These are phyloP conservation scores for Malassezia cuniculi DNA, from an alignment of 1,284 basidiomycete genomes.

Conservation along the genomic window DNA sequence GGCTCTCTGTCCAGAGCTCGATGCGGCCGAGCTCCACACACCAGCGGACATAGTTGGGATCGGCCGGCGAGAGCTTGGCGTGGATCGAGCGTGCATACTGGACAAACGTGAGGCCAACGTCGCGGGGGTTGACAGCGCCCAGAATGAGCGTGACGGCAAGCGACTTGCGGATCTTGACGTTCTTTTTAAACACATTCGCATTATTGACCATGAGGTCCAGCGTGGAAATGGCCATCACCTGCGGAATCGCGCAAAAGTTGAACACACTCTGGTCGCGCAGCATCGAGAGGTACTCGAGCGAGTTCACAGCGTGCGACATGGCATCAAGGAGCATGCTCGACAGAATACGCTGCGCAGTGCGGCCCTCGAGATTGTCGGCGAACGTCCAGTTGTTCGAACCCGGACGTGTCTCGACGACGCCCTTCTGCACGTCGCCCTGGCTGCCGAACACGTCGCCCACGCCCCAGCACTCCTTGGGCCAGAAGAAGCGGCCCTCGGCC, in stretches of 20 bases:
- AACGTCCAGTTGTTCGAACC: conserved; percentile 21
- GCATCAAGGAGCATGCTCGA: conserved; percentile 83
- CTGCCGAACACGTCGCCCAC: conserved; percentile 20
- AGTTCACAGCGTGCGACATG: conserved; percentile 67
- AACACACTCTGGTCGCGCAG: conserved; percentile 85
- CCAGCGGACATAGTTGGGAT: conserved; percentile 60
- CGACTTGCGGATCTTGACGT: conserved; percentile 91
- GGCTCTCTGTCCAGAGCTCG: conserved; percentile 39
- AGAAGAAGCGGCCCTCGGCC: conserved; percentile 75
- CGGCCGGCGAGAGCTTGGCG: conserved; percentile 60
- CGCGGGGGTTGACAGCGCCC: conserved; percentile 75
- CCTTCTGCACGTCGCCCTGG: conserved; percentile 31
- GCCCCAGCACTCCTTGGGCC: conserved; percentile 87
- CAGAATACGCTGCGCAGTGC: conserved; percentile 31
- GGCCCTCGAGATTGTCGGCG: conserved; percentile 23
- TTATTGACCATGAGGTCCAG: conserved; percentile 87
- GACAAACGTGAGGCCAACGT: conserved; percentile 79
- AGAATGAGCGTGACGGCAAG: conserved; percentile 74
- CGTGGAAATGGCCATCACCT: conserved; percentile 91
- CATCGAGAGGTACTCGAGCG: conserved; percentile 77
- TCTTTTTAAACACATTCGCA: conserved; percentile 68
- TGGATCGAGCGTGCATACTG: conserved; percentile 73
- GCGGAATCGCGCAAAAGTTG: conserved; percentile 91
- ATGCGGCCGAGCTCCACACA: conserved; percentile 33
- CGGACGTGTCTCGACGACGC: conserved; percentile 26